phyloP scores from a whole-genome alignment of 768 basidiomycete genomes.

The Obba rivulosa region DNA sequence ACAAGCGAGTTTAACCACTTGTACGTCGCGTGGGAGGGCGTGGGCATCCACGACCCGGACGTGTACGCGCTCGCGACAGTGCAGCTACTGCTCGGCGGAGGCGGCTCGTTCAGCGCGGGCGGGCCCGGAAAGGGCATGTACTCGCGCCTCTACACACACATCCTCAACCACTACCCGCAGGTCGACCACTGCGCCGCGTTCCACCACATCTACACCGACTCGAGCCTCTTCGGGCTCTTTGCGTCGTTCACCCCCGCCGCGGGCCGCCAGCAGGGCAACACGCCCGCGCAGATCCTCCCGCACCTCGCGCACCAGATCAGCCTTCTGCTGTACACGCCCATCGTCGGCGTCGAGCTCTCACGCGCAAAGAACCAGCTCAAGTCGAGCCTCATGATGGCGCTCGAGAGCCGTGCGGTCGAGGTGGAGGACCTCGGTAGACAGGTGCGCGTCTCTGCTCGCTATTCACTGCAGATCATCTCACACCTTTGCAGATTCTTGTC shows the following conservation, averaged over 20 bases:
- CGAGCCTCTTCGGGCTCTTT: constrained; percentile 88
- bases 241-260: constrained; percentile 74
- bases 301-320: constrained; percentile 88
- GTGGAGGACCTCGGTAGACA: constrained; percentile 92
- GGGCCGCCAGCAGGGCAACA: constrained; percentile 54
- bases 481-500: constrained; percentile 59
- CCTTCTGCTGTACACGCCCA: constrained; percentile 63
- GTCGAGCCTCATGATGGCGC: constrained; percentile 87
- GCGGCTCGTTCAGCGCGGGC: constrained; percentile 94
- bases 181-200: constrained; percentile 95
- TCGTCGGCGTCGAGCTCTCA: constrained; percentile 64
- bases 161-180: constrained; percentile 90
- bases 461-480: neutral
- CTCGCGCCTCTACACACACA: constrained; percentile 91
- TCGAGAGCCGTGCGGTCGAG: constrained; percentile 81
- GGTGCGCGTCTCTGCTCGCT: constrained; percentile 32
- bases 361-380: constrained; percentile 96
- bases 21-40: constrained; percentile 88
- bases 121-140: constrained; percentile 99
- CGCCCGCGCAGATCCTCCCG: constrained; percentile 66
- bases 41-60: constrained; percentile 86
- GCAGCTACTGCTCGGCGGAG: constrained; percentile 92
- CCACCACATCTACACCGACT: constrained; percentile 96
- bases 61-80: constrained; percentile 91
- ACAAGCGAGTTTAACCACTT: constrained; percentile 83